Evolutionary conservation across 177 flowering plant genomes (phyloP), one percentile per base, ranked within the genome.

Genomic region (Vitis hybrid): DNA sequence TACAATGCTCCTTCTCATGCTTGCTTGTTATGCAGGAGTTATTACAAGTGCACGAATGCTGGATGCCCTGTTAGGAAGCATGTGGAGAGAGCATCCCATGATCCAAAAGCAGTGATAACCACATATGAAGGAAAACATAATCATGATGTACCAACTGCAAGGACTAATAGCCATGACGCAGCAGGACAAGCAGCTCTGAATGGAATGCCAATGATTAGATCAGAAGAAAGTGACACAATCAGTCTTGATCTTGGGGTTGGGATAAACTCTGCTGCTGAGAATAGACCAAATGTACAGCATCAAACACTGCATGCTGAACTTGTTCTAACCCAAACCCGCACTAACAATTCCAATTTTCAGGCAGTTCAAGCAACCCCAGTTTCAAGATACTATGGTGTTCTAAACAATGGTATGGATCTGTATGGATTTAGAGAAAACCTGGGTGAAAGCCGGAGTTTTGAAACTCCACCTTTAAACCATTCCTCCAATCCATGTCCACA

Each of bases 71-170:
- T 94, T 33, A 78, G 98, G 78, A 94, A 94, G 68, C 98, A 92
- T 62, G 98, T 94, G 66, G 98, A 94, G 85, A 88, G 98, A 76
- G 98, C 98, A 64, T 88, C 97, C n/a, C 97, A 94, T 72, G 97
- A 94, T 79, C 97, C 94, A 2, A 94, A 91, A 79, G 91, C 98
- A 16, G 97, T 93, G 22, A 93, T 93, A 72, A 93, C 98, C 20
- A 91, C 98, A 51, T 94, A 94, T 52, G 97, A 94, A 72, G 98
- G 98, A 16, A 94, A 94, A 69, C 98, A 94, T 77, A 90, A 92
- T 69, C 98, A 94, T 50, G 94, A 94, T 75, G 97, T 94, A 62
- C 98, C 98, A 1, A 76, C 87, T 59, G 89, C 90, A n/a, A 86
- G 72, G 74, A 80, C 69, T 50, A 87, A 72, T 64, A 82, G 81